phyloP scores from a whole-genome alignment of 2,329 filamentous ascomycete species.

The Chrysoporthe puriensis region DNA sequence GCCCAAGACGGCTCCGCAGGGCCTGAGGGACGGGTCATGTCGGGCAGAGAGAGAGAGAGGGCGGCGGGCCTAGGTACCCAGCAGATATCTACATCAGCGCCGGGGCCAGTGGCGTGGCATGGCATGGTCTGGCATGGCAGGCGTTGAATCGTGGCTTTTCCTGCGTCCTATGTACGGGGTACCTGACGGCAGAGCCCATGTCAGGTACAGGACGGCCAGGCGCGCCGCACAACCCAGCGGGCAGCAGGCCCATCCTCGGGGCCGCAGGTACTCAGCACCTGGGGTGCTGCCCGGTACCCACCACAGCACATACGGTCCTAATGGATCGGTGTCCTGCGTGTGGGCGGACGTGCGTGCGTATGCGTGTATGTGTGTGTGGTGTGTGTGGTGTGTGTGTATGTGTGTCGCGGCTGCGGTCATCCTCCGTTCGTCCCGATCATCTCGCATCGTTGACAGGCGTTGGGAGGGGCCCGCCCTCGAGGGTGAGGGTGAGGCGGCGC shows the following conservation, averaged over 20 bases:
- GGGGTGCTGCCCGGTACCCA: too few relatives aligned
- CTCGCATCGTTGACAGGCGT: conserved; percentile 3
- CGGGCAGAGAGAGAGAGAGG: not conserved
- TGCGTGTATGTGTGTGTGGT: not conserved
- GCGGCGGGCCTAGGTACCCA: not conserved
- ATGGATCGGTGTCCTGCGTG: too few relatives aligned
- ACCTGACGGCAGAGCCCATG: conserved; percentile 19
- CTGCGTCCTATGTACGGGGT: not conserved
- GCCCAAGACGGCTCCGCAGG: conserved; percentile 1
- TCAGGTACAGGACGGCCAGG: conserved; percentile 22
- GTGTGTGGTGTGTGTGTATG: too few relatives aligned
- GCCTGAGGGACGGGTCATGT: not conserved
- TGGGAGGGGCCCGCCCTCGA: not conserved
- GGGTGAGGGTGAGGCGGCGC: not conserved
- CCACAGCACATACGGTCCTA: not conserved
- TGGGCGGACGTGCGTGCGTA: not conserved
- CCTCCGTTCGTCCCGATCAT: conserved; percentile 17
- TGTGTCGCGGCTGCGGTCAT: conserved; percentile 18
- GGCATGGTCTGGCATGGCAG: not conserved
- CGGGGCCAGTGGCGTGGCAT: not conserved
- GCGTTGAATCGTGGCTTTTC: not conserved
- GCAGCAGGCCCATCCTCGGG: not conserved
- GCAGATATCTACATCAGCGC: not conserved
- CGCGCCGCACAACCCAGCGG: too few relatives aligned
- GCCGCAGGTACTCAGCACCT: not conserved